Evolutionary conservation across 768 basidiomycete genomes (phyloP).

Genomic region (Tulasnella sp.): DNA sequence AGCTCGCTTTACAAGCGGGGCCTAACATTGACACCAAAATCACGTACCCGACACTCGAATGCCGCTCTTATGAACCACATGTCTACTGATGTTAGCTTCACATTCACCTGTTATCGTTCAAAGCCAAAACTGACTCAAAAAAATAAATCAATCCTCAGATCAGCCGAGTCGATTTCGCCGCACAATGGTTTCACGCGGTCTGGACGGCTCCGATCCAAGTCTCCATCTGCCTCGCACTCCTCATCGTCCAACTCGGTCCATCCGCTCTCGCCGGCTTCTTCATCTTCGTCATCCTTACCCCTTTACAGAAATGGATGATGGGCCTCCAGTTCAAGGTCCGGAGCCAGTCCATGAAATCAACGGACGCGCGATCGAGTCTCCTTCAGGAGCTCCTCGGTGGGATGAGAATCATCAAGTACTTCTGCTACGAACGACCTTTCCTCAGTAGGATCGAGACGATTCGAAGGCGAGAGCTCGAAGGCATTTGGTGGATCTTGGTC

Average conservation of each 20-base stretch:
- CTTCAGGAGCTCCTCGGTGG: constrained; percentile 82
- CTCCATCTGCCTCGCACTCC: constrained; percentile 59
- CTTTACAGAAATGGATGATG: constrained; percentile 63
- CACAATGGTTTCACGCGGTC: constrained; percentile 50
- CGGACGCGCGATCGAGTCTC: constrained; percentile 76
- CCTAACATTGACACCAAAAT: constrained; percentile 52
- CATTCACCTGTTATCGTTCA: neutral
- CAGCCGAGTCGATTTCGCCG: constrained; percentile 29
- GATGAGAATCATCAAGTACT: constrained; percentile 86
- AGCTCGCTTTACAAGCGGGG: constrained; percentile 60
- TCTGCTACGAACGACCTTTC: constrained; percentile 61
- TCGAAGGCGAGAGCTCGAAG: constrained; percentile 43
- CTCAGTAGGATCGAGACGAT: constrained; percentile 49
- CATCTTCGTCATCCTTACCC: constrained; percentile 58
- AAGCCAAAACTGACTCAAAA: neutral
- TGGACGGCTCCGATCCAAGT: constrained; percentile 50
- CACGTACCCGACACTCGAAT: constrained; percentile 51
- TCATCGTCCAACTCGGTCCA: constrained; percentile 48
- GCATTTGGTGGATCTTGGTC: constrained; percentile 45
- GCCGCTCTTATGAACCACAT: constrained; percentile 49
- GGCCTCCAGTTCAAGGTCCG: constrained; percentile 59
- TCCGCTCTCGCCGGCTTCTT: constrained; percentile 45
- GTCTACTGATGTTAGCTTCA: constrained; percentile 47
- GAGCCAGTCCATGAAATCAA: constrained; percentile 73
- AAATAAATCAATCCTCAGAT: neutral